Conservation (phyloP, 768 basidiomycete species). For the Boletus eberwhitei region DNA sequence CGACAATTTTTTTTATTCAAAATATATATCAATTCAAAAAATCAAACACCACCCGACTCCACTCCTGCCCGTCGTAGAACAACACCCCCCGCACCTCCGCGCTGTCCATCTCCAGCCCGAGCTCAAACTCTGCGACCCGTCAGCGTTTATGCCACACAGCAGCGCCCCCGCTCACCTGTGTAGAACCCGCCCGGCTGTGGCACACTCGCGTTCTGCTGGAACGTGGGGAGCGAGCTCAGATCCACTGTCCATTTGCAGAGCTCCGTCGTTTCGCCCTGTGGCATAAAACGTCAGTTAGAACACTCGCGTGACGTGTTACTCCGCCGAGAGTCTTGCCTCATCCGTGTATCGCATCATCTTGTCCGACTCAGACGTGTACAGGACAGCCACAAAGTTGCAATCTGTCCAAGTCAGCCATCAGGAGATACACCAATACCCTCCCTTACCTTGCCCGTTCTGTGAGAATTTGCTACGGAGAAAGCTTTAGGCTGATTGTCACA, state of each 20-base stretch:
- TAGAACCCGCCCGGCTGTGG: constrained; percentile 67
- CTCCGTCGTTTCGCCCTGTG: constrained; percentile 63
- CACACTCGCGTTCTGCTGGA: constrained; percentile 64
- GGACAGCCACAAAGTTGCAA: constrained; percentile 74
- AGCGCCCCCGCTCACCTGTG: constrained; percentile 52
- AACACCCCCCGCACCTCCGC: constrained; percentile 83
- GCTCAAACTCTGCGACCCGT: constrained; percentile 63
- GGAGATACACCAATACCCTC: background rate
- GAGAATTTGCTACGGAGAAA: constrained; percentile 62
- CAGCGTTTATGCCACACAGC: background rate
- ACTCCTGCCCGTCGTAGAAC: constrained; percentile 71
- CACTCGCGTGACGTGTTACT: constrained; percentile 11
- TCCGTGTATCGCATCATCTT: constrained; percentile 80
- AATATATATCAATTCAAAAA: constrained; percentile 33
- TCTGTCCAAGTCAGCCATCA: constrained; percentile 41
- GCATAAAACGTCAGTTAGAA: constrained; percentile 23
- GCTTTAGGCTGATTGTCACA: constrained; percentile 7
- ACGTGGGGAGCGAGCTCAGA: constrained; percentile 71
- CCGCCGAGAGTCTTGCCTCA: constrained; percentile 46
- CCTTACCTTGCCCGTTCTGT: constrained; percentile 48
- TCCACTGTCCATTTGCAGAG: constrained; percentile 89
- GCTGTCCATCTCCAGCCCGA: constrained; percentile 80
- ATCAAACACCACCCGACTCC: constrained; percentile 71
- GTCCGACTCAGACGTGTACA: constrained; percentile 76
- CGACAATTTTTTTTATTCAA: no score